Evolutionary conservation across 768 basidiomycete species (phyloP), one percentile per base, ranked within the genome.

Genomic region (Naganishia antarctica): DNA sequence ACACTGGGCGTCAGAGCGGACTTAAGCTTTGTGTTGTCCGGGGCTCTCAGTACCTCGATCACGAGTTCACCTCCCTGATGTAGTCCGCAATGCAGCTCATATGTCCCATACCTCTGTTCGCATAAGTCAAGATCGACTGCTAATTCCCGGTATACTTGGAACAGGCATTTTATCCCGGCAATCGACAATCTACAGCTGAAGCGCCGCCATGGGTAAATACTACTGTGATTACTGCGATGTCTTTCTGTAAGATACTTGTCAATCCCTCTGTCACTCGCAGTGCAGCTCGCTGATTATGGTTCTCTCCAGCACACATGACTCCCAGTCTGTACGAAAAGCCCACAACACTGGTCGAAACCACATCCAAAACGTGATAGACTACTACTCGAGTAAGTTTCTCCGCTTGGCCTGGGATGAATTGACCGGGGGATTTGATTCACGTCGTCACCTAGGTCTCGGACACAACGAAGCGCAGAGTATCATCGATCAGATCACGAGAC

Each of bases 321-420:
- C 66, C 21, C 66, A 66, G 41, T 66, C 66, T 23, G 93, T 96
- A 37, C 88, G 96, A 68, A 96, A 97, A 79, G 96, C 96, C 59
- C 96, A 99, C 78, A 98, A 99, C 79, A 90, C 88, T 64, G 96
- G 96, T 69, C 84, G 94, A 64, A 99, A 99, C 79, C 96, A 99
- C 76, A 83, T 98, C 41, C 83, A 90, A 41, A 99, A 99, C 76
- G 94, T 99, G 64, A 81, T 91, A 65, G 94, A 98, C 72, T 99
- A 98, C 78, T 99, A 96, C 79, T 90, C 91, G 13, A 91, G 91
- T 92, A 67, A 63, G 87, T 64, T 68, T 21, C 60, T 51, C 59
- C 31, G 41, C 34, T 25, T 1, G 37, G 40, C 43, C 9, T 34
- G 18, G 2, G 23, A n/a, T 51, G 18, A 43, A 18, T 32, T 12